Evolutionary conservation across 2,329 filamentous ascomycete species (phyloP).

Genomic region (Neonectria coccinea): DNA sequence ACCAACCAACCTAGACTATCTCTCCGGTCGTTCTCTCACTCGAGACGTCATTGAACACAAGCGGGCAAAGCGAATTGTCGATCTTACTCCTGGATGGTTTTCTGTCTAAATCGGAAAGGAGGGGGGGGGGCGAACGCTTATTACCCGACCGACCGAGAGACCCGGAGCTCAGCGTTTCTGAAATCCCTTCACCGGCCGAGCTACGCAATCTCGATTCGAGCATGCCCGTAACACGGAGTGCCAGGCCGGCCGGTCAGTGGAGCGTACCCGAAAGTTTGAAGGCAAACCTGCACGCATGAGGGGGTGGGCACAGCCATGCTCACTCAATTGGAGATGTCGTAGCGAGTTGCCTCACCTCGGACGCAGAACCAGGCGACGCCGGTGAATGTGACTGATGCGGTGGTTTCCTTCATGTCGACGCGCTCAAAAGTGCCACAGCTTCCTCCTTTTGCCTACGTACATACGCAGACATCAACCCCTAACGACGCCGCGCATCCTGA

Average conservation of each 20-base stretch:
- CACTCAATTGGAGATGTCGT: not conserved
- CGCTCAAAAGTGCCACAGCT: not conserved
- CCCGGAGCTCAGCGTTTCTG: not conserved
- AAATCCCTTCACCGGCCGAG: conserved; percentile 18
- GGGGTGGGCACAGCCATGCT: conserved; percentile 8
- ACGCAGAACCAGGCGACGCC: conserved; percentile 9
- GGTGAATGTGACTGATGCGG: conserved; percentile 7
- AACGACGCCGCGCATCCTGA: conserved; percentile 6
- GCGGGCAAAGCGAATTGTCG: not conserved
- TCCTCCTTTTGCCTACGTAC: not conserved
- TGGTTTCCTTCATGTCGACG: not conserved
- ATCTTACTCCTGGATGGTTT: not conserved
- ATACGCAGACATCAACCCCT: conserved; percentile 3
- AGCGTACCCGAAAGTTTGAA: not conserved
- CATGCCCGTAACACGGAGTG: conserved; percentile 2
- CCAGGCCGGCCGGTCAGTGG: not conserved
- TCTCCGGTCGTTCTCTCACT: not conserved
- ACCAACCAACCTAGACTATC: not conserved
- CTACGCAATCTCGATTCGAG: conserved; percentile 25
- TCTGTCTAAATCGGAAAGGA: not conserved
- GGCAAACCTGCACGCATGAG: conserved; percentile 9
- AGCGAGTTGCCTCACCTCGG: not conserved
- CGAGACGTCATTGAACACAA: not conserved
- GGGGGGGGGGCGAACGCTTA: not conserved
- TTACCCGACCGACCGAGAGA: conserved; percentile 4